Evolutionary conservation across 2,329 filamentous ascomycete genomes (phyloP).

Genomic region (Epichloe baconii): DNA sequence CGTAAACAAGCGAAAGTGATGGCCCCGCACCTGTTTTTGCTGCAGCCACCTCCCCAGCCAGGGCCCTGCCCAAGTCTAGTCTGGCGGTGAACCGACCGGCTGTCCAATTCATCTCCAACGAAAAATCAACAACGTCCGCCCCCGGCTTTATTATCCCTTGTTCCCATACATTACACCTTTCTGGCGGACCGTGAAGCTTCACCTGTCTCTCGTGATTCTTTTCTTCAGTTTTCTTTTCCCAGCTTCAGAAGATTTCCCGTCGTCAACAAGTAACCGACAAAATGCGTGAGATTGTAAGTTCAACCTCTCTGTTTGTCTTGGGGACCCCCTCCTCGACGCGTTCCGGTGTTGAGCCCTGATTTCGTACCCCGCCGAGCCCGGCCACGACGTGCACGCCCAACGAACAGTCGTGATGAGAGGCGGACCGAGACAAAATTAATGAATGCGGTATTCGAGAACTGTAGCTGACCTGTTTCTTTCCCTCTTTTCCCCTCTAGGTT

Average conservation of each 20-base stretch:
- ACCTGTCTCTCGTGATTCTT: slow-evolving; percentile 20
- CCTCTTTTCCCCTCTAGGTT: slow-evolving; percentile 63
- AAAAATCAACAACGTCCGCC: slow-evolving; percentile 16
- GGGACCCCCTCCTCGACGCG: slow-evolving; percentile 22
- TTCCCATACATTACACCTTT: slow-evolving; percentile 13
- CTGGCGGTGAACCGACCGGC: slow-evolving; percentile 17
- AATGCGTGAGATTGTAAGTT: slow-evolving; percentile 59
- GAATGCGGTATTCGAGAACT: slow-evolving; percentile 13
- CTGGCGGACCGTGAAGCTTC: slow-evolving; percentile 20
- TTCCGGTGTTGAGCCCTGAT: slow-evolving; percentile 24
- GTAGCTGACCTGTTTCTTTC: slow-evolving; percentile 39
- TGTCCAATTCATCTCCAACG: slow-evolving; percentile 11
- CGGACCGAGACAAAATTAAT: neutral
- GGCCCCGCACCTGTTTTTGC: slow-evolving; percentile 12
- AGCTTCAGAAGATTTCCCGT: slow-evolving; percentile 9
- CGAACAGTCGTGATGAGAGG: neutral
- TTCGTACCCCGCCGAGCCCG: slow-evolving; percentile 21
- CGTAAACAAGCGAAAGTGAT: slow-evolving; percentile 23
- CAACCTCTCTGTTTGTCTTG: slow-evolving; percentile 6
- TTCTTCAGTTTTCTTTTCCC: slow-evolving; percentile 7
- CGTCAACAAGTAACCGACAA: slow-evolving; percentile 23
- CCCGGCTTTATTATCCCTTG: slow-evolving; percentile 11
- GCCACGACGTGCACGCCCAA: slow-evolving; percentile 1
- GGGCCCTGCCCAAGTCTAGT: slow-evolving; percentile 3
- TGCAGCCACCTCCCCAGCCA: slow-evolving; percentile 5